Percentiles rank a stretch among this genome's conserved stretches.
These are phyloP conservation scores for Podospora conica DNA, from an alignment of 495 filamentous ascomycete species.

Conservation along the genomic window DNA sequence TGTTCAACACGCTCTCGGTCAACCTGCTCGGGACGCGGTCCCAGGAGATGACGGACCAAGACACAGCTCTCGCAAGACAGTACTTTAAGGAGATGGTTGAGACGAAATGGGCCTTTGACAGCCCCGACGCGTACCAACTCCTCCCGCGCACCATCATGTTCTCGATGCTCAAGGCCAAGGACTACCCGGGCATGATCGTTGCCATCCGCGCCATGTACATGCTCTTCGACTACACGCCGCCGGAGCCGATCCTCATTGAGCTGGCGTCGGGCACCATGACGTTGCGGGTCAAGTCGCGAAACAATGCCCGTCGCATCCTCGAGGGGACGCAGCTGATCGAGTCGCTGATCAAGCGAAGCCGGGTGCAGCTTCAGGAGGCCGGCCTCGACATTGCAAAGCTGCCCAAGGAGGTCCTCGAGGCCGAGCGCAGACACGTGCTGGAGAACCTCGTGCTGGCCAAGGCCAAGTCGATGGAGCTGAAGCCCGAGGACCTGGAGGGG, in stretches of 20 bases:
- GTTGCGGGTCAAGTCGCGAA: constrained; percentile 30
- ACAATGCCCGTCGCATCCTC: constrained; percentile 29
- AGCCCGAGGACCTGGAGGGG: constrained; percentile 32
- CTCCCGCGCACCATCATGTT: constrained; percentile 41
- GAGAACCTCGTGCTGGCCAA: constrained; percentile 38
- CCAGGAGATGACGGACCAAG: constrained; percentile 36
- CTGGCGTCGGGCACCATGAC: constrained; percentile 32
- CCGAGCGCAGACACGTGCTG: constrained; percentile 24
- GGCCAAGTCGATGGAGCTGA: constrained; percentile 28
- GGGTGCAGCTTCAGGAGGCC: constrained; percentile 8
- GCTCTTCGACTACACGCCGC: constrained; percentile 46
- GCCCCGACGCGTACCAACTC: constrained; percentile 25
- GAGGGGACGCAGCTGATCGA: constrained; percentile 29
- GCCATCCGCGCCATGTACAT: constrained; percentile 51
- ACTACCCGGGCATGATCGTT: constrained; percentile 51
- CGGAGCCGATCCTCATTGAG: constrained; percentile 38
- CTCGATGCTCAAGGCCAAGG: constrained; percentile 39
- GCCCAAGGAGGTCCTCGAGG: constrained; percentile 20
- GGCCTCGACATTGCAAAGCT: constrained; percentile 19
- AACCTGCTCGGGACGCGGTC: constrained; percentile 39
- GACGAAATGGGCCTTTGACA: constrained; percentile 29
- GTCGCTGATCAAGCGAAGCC: constrained; percentile 18
- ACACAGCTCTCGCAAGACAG: constrained; percentile 45
- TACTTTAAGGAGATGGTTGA: constrained; percentile 59
- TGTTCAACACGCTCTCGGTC: constrained; percentile 50